Base-by-base conservation (phyloP, 2,329 filamentous ascomycete genomes). In the Cryphonectria parasitica region DNA sequence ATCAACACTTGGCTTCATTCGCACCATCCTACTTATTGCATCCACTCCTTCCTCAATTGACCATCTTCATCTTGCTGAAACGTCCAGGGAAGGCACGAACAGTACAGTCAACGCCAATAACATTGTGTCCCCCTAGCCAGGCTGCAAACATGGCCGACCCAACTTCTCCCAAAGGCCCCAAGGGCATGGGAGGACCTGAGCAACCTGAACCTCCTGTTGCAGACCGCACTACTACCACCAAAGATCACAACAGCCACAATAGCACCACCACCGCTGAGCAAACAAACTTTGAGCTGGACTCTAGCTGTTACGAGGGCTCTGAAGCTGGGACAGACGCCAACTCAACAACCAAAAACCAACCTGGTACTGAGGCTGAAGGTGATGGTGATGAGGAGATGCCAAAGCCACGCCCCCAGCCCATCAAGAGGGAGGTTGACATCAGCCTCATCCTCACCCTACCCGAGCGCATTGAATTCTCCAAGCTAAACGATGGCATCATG, bases 391-490 rank as follows among this genome's bases (percentile, higher is more conserved):
- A 56, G 43, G 75, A 76, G 71, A 85, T 85, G 83, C 79, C 78
- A 66, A 68, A 75, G 74, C 64, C 78, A 76, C 70, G 79, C 76
- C 67, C 73, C 64, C 75, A 77, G 56, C 77, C 78, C 70, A 22
- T 61, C 54, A 83, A 82, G 70, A 82, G 84, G 25, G 80, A 85
- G 52, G 82, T 85, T 56, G 87, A 89, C 72, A 74, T 90, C 72
- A 87, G 83, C 67, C 81, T 81, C 36, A 76, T 87, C 66, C 77
- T 89, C 52, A 85, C 79, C 28, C 62, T 78, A 5, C 79, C 82
- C 1, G 86, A 90, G 75, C 85, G 82, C 74, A 80, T 81, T 43
- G 87, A 90, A 70, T 78, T 91, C 56, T 79, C 81, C n/a, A 80
- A 82, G 3, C 81, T 91, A 17, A 78, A 88, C 70, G 81, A 77